Base-by-base conservation (phyloP, 768 basidiomycete genomes). In the Boletus fagicola region DNA sequence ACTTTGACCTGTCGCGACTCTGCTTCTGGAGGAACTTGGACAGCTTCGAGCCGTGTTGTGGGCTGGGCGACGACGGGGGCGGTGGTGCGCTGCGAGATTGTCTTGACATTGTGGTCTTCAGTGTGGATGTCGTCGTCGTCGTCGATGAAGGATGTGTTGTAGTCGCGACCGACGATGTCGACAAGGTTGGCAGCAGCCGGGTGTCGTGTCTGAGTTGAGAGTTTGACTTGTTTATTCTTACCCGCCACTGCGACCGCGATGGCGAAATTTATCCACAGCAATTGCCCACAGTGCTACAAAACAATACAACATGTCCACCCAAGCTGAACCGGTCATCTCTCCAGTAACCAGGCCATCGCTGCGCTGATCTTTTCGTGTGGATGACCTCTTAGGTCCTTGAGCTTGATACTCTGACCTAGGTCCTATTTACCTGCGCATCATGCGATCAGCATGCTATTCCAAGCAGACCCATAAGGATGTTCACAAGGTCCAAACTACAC, bases 21-120 rank as follows among this genome's bases (percentile, higher is more conserved):
- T 82, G 79, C 59, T 86, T 88, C 66, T 87, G 84, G 10, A 89
- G 76, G 64, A 89, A 87, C 67, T 81, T 87, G 66, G 85, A 77
- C 5, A 89, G 73, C 69, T 86, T 88, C 36, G 83, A 82, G 53
- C 72, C 60, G 65, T 76, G 77, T 28, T 74, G 66, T 43, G 73
- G 68, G 39, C 72, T 66, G 28, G 81, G 76, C 44, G 80, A 74
- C 49, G 77, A 69, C 51, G 80, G 71, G 28, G 76, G 68, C 42
- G 76, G 72, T 15, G 77, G 72, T 22, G 76, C 71, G 53, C 75
- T 72, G 67, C 80, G 79, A 44, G 78, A 60, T 59, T 77, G 75
- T 66, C 78, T 78, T 58, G 80, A 76, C 83, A 83, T 84, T 20
- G 46, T 50, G 16, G 45, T 35, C 35, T 52, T 49, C 38, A 52